Conservation (phyloP, 176 grass and related monocot genomes). For the Ampelocalamus luodianensis region DNA sequence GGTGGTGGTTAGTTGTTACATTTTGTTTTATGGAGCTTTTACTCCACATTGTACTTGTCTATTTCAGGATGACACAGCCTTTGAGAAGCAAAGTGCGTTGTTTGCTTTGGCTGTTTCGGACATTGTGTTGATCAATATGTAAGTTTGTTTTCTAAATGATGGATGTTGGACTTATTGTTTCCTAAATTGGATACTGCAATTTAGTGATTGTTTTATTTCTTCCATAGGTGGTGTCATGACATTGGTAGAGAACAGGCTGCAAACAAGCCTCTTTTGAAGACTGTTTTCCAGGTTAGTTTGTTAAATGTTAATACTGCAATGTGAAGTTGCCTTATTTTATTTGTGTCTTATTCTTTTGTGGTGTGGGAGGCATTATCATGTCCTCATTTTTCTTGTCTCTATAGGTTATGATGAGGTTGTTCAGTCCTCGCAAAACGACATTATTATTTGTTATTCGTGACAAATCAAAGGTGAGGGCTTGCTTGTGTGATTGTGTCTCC, state of each 20-base stretch:
- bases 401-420: constrained; percentile 99
- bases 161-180: constrained; percentile 26
- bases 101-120: constrained; percentile 99
- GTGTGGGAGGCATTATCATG: constrained; percentile 10
- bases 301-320: constrained; percentile 28
- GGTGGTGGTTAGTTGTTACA: constrained; percentile 19
- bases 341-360: not conserved
- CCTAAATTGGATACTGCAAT: constrained; percentile 8
- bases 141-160: constrained; percentile 48
- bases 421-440: constrained; percentile 96
- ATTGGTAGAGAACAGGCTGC: constrained; percentile 99
- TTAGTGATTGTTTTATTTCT: constrained; percentile 34
- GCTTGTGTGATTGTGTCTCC: not conserved
- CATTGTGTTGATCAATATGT: constrained; percentile 99
- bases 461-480: constrained; percentile 77
- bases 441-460: constrained; percentile 97
- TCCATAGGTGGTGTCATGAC: constrained; percentile 96
- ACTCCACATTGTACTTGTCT: not conserved
- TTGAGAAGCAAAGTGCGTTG: constrained; percentile 98
- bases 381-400: constrained; percentile 11
- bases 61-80: constrained; percentile 93
- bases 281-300: constrained; percentile 87
- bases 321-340: not conserved
- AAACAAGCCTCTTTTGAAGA: constrained; percentile 99
- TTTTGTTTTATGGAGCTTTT: constrained; percentile 26